These are phyloP conservation scores for Rhodotorula sp. DNA, from an alignment of 1,284 basidiomycete genomes.

Conservation along the genomic window DNA sequence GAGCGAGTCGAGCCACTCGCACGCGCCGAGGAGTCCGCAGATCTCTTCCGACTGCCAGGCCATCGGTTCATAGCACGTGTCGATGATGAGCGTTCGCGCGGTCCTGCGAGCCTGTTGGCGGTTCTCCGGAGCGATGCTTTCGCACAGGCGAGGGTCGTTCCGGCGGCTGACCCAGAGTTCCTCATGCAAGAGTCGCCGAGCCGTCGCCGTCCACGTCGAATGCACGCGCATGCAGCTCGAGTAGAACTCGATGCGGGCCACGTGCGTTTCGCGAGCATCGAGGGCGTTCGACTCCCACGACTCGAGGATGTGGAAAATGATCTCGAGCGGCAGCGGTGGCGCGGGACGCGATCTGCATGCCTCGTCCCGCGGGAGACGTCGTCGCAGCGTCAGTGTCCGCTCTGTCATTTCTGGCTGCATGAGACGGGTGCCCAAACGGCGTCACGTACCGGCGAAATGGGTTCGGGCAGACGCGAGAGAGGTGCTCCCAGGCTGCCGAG, in stretches of 20 bases:
- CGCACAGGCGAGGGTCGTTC: neutral
- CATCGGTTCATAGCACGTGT: neutral
- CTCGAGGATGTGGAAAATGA: neutral
- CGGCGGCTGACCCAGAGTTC: neutral
- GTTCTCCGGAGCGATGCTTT: neutral
- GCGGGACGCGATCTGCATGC: neutral
- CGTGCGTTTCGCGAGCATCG: neutral
- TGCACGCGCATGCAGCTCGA: neutral
- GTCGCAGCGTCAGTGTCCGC: neutral
- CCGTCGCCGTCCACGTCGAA: neutral
- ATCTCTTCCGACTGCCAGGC: neutral
- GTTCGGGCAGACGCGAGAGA: neutral
- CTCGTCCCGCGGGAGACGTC: neutral
- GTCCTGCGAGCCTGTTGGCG: too few species aligned
- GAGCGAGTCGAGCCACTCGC: conserved; percentile 3
- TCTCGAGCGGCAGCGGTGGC: conserved; percentile 2
- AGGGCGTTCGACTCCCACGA: neutral
- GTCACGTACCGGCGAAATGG: neutral
- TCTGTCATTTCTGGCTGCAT: neutral
- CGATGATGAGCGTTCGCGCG: conserved; percentile 1
- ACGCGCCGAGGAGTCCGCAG: neutral
- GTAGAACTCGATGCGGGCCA: conserved; percentile 7
- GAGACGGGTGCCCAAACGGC: neutral
- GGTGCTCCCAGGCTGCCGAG: neutral
- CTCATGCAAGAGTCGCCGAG: neutral